Evolutionary conservation across 768 basidiomycete genomes (phyloP).

Genomic region (Chalciporus sphaerocephalus): DNA sequence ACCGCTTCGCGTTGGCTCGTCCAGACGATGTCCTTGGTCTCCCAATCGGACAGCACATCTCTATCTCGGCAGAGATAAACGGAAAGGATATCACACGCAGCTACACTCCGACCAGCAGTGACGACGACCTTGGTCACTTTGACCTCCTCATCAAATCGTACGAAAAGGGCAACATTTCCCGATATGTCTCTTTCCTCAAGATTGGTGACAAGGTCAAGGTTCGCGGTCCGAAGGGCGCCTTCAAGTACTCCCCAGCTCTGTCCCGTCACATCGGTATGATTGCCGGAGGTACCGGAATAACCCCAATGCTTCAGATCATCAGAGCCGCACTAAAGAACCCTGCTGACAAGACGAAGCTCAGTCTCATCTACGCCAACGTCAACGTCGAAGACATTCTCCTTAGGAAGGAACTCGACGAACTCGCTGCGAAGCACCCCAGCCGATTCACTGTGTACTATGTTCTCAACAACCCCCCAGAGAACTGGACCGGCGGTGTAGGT

Average conservation of each 20-base stretch:
- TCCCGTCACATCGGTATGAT: slow-evolving; percentile 91
- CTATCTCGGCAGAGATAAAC: slow-evolving; percentile 82
- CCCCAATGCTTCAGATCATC: slow-evolving; percentile 98
- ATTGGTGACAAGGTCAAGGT: slow-evolving; percentile 84
- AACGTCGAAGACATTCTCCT: slow-evolving; percentile 89
- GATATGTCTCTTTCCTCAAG: slow-evolving; percentile 74
- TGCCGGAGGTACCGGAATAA: slow-evolving; percentile 97
- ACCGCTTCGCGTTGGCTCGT: slow-evolving; percentile 84
- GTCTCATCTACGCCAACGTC: slow-evolving; percentile 96
- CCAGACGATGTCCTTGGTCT: slow-evolving; percentile 80
- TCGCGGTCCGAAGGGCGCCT: slow-evolving; percentile 96
- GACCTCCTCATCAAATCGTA: slow-evolving; percentile 98
- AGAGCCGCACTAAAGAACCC: slow-evolving; percentile 89
- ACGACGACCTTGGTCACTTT: slow-evolving; percentile 90
- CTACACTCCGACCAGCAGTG: slow-evolving; percentile 94
- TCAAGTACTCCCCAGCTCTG: slow-evolving; percentile 73
- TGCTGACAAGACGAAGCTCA: slow-evolving; percentile 75
- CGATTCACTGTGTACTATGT: slow-evolving; percentile 85
- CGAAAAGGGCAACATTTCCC: slow-evolving; percentile 96
- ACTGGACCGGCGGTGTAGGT: slow-evolving; percentile 86
- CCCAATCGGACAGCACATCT: slow-evolving; percentile 95
- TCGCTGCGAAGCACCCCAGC: slow-evolving; percentile 55
- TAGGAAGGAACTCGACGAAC: slow-evolving; percentile 79
- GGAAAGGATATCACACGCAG: slow-evolving; percentile 87
- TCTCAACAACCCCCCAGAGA: slow-evolving; percentile 87